Conservation (phyloP, 1,284 basidiomycete species). For the Fomitopsis palustris region DNA sequence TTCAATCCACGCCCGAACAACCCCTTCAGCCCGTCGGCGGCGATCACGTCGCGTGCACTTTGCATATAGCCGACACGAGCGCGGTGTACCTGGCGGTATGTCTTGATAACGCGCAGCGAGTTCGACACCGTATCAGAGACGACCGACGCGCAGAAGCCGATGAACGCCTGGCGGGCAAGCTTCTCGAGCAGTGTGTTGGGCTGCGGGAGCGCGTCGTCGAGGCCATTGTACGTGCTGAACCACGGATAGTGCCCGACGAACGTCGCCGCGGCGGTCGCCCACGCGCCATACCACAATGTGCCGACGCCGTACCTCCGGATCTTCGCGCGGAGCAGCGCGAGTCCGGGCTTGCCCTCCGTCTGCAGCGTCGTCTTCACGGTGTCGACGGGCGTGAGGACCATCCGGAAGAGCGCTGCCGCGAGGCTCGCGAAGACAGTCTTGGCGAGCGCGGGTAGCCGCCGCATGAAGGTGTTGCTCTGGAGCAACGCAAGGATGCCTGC, state of each 20-base stretch:
- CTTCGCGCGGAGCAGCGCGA: conserved; percentile 63
- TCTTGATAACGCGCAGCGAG: conserved; percentile 88
- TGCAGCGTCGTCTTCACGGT: conserved; percentile 92
- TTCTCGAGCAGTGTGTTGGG: conserved; percentile 52
- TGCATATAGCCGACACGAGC: conserved; percentile 71
- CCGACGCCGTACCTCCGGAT: conserved; percentile 72
- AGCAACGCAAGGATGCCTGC: conserved; percentile 77
- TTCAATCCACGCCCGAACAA: conserved; percentile 81
- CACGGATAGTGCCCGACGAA: conserved; percentile 92
- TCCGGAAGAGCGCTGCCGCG: conserved; percentile 75
- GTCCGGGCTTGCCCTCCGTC: conserved; percentile 74
- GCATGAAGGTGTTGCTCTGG: conserved; percentile 65
- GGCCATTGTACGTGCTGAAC: conserved; percentile 84
- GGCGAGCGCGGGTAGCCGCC: conserved; percentile 52
- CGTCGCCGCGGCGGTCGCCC: conserved; percentile 86
- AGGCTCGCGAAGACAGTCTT: conserved; percentile 72
- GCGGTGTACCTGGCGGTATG: conserved; percentile 85
- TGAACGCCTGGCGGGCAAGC: conserved; percentile 77
- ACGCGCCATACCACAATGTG: conserved; percentile 83
- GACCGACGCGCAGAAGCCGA: conserved; percentile 82
- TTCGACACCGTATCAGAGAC: conserved; percentile 83
- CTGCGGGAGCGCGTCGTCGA: conserved; percentile 59
- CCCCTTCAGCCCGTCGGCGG: conserved; percentile 60
- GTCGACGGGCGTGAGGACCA: conserved; percentile 85
- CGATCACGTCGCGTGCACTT: conserved; percentile 65